Evolutionary conservation across 768 basidiomycete genomes (phyloP).

Genomic region (Asterophora lycoperdoides): DNA sequence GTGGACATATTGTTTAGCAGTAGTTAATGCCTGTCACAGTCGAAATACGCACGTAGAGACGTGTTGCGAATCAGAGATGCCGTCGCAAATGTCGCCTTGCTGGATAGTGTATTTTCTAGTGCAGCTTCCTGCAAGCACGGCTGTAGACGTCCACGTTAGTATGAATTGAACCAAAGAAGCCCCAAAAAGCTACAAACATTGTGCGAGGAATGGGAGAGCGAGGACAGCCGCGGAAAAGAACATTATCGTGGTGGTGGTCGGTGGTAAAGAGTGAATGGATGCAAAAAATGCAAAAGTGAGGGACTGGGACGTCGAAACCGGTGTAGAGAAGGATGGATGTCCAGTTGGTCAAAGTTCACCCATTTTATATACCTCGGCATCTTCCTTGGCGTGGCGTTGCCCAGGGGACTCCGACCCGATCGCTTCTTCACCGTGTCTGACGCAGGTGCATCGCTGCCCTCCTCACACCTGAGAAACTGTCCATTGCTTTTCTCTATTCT

Average conservation of each 20-base stretch:
- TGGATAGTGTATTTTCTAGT: slow-evolving; percentile 57
- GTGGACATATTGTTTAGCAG: background rate
- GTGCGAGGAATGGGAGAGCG: slow-evolving; percentile 43
- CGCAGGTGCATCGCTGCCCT: background rate
- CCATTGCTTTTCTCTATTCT: background rate
- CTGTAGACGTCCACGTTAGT: slow-evolving; percentile 14
- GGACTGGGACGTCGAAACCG: slow-evolving; percentile 14
- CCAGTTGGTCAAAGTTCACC: no score
- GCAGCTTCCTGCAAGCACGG: slow-evolving; percentile 39
- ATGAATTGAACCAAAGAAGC: background rate
- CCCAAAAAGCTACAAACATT: slow-evolving; percentile 28
- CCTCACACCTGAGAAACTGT: no score
- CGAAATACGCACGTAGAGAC: slow-evolving; percentile 52
- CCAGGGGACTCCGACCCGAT: slow-evolving; percentile 8
- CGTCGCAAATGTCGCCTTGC: slow-evolving; percentile 60
- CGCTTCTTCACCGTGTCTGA: background rate
- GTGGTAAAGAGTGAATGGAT: slow-evolving; percentile 18
- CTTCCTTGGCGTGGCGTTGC: slow-evolving; percentile 11
- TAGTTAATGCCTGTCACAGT: no score
- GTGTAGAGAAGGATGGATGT: slow-evolving; percentile 7
- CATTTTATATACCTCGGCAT: slow-evolving; percentile 19
- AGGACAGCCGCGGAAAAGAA: slow-evolving; percentile 36
- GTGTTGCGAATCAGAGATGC: slow-evolving; percentile 56
- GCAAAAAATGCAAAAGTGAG: slow-evolving; percentile 20
- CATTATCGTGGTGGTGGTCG: slow-evolving; percentile 12